A percentile compares a stretch with the other conserved stretches of the same genome.
These are phyloP conservation scores for Tuctoria greenei DNA, from an alignment of 176 grass and related monocot genomes.

Conservation along the genomic window DNA sequence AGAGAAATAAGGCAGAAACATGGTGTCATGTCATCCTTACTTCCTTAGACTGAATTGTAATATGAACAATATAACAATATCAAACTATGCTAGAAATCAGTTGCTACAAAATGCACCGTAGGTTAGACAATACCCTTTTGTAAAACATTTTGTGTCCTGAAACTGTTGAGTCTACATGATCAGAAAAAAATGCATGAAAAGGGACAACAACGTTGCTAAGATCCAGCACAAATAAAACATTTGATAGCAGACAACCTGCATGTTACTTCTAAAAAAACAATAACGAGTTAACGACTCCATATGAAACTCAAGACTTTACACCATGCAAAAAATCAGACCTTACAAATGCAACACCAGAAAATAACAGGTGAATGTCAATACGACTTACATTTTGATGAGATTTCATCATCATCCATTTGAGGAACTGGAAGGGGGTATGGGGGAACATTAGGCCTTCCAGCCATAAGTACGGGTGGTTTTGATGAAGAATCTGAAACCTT, in stretches of 20 bases:
- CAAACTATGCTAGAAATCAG: neutral
- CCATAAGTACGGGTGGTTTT: slow-evolving; percentile 63
- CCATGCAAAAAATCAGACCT: neutral
- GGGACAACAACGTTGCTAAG: neutral
- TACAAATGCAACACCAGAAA: neutral
- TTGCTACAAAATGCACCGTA: neutral
- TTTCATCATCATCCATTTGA: slow-evolving; percentile 76
- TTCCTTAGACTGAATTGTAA: neutral
- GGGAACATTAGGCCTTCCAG: slow-evolving; percentile 62
- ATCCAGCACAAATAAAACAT: neutral
- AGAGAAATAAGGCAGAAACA: neutral
- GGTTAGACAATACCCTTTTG: slow-evolving; percentile 3
- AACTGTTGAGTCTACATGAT: neutral
- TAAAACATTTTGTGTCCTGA: neutral
- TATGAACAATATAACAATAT: neutral
- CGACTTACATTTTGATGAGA: slow-evolving; percentile 65
- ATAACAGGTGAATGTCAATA: slow-evolving; percentile 16
- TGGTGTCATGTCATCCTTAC: neutral
- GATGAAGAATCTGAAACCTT: slow-evolving; percentile 78
- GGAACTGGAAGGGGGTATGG: slow-evolving; percentile 62
- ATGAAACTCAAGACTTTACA: neutral
- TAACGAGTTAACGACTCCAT: neutral
- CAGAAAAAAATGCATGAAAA: too few relatives aligned
- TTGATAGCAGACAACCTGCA: neutral
- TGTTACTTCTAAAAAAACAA: slow-evolving; percentile 7